phyloP scores from a whole-genome alignment of 2,329 filamentous ascomycete genomes.

The Hypoxylon sp. region DNA sequence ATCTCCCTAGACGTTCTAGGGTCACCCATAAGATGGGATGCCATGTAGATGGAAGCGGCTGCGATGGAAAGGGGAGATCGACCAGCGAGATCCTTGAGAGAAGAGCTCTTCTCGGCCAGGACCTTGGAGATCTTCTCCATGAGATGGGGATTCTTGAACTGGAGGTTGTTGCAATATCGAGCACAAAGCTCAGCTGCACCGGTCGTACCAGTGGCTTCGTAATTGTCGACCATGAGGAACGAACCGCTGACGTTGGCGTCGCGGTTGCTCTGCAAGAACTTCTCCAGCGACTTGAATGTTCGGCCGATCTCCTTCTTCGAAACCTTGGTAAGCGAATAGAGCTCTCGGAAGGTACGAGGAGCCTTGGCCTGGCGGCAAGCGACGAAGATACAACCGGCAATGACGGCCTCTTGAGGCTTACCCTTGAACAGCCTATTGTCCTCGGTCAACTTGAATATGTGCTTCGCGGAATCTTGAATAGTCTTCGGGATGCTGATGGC shows the following conservation, averaged over 20 bases:
- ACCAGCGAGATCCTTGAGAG: constrained; percentile 86
- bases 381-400: constrained; percentile 97
- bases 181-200: constrained; percentile 87
- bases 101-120: constrained; percentile 82
- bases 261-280: constrained; percentile 84
- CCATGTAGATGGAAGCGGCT: constrained; percentile 97
- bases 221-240: constrained; percentile 73
- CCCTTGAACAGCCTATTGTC: constrained; percentile 95
- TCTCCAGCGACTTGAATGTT: constrained; percentile 93
- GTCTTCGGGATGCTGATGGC: constrained; percentile 84
- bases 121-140: constrained; percentile 85
- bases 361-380: constrained; percentile 91
- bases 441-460: constrained; percentile 94
- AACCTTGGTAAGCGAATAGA: constrained; percentile 92
- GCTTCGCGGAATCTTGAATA: constrained; percentile 90
- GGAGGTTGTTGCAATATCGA: constrained; percentile 89
- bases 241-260: constrained; percentile 69
- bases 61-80: constrained; percentile 95
- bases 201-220: constrained; percentile 82
- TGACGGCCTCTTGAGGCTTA: constrained; percentile 93
- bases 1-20: constrained; percentile 88
- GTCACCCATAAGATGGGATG: constrained; percentile 86
- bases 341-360: constrained; percentile 92
- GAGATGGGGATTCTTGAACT: constrained; percentile 77
- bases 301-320: constrained; percentile 97